Conservation (phyloP, 306 rosid species). For the Sphenostylis stenocarpa region DNA sequence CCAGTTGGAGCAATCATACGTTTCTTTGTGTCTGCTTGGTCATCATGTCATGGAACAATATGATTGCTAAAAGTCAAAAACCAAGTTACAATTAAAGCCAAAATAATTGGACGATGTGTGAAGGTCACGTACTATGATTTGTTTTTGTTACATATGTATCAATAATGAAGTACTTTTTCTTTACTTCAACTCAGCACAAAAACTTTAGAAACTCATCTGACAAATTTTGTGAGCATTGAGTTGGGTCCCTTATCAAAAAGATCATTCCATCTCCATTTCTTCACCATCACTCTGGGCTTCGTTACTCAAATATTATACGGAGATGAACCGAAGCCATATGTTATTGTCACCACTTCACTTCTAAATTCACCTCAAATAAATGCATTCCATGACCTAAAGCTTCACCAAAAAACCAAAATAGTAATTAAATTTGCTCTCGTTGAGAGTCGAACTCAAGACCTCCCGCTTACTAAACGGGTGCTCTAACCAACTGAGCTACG, state of each 20-base stretch:
- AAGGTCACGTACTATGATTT: not conserved
- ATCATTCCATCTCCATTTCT: not conserved
- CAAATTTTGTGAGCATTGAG: not conserved
- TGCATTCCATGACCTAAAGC: too few relatives aligned
- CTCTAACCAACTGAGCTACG: slow-evolving; percentile 79
- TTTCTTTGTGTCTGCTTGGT: slow-evolving; percentile 12
- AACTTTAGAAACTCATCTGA: not conserved
- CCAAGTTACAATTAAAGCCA: slow-evolving; percentile 3
- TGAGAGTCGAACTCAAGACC: slow-evolving; percentile 78
- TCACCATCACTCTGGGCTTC: not conserved
- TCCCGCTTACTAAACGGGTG: slow-evolving; percentile 76
- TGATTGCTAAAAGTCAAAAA: slow-evolving; percentile 42
- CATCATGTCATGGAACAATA: slow-evolving; percentile 5
- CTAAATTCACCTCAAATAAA: not conserved
- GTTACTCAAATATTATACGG: too few relatives aligned
- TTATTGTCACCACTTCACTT: too few relatives aligned
- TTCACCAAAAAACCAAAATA: too few relatives aligned
- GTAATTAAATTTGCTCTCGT: too few relatives aligned
- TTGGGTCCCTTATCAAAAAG: not conserved
- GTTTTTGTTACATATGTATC: not conserved
- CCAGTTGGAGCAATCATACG: slow-evolving; percentile 21
- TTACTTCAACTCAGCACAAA: not conserved
- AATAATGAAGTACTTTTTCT: not conserved
- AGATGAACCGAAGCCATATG: too few relatives aligned
- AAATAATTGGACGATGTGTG: slow-evolving; percentile 23